Conservation (phyloP, 192 early-diverging fungal genomes). For the Mortierella hygrophila region DNA sequence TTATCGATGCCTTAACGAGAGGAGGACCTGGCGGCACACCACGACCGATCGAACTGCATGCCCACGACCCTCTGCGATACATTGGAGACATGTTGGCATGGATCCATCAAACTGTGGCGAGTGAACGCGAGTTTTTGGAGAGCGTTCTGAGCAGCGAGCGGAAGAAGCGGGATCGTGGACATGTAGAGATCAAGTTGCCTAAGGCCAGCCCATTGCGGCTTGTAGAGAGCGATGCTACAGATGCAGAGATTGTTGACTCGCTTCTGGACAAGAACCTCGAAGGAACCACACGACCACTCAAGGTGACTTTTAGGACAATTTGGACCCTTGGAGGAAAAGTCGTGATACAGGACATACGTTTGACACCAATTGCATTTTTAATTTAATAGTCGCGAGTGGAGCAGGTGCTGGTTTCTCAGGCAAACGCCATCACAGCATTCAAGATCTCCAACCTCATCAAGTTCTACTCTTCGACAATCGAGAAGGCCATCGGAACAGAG, state of each 20-base stretch:
- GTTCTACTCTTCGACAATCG: constrained; percentile 81
- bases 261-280: constrained; percentile 79
- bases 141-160: constrained; percentile 68
- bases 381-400: constrained; percentile 74
- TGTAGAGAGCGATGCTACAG: constrained; percentile 47
- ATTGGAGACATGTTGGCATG: constrained; percentile 97
- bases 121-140: constrained; percentile 91
- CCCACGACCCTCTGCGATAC: constrained; percentile 92
- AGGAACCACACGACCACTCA: constrained; percentile 81
- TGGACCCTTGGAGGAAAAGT: background rate
- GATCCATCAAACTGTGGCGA: constrained; percentile 92
- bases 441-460: constrained; percentile 79
- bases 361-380: background rate
- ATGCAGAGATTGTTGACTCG: constrained; percentile 59
- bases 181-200: constrained; percentile 42
- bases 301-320: constrained; percentile 54
- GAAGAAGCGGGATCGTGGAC: constrained; percentile 35
- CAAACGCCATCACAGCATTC: constrained; percentile 74
- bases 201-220: constrained; percentile 37
- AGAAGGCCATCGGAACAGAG: constrained; percentile 65
- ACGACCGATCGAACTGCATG: constrained; percentile 93
- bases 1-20: constrained; percentile 80
- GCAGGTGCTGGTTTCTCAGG: constrained; percentile 78
- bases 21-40: constrained; percentile 84
- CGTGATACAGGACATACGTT: background rate